Percentiles rank a stretch among this genome's conserved stretches.
Evolutionary conservation across 2,329 filamentous ascomycete species (phyloP).

Genomic region (Coniochaeta hoffmannii): DNA sequence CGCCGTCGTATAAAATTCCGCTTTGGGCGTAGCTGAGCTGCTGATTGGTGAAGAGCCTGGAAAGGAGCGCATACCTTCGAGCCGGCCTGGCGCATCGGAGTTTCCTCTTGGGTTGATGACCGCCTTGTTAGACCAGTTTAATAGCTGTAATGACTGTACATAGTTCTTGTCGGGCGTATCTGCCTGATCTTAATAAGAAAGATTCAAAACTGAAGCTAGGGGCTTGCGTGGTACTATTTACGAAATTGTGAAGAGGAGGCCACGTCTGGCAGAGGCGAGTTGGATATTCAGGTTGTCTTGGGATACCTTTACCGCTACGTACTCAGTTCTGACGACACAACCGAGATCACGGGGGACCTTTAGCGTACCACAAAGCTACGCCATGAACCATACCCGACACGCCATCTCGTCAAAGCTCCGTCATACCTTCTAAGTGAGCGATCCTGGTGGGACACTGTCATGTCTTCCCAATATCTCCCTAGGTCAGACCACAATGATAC

Average conservation of each 20-base stretch:
- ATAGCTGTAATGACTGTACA: conserved; percentile 1
- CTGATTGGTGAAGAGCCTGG: neutral
- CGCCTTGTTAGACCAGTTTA: neutral
- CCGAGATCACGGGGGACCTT: no score
- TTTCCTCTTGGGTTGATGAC: neutral
- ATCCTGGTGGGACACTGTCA: no score
- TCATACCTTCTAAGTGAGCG: no score
- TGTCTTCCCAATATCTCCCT: no score
- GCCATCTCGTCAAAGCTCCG: no score
- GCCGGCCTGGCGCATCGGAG: neutral
- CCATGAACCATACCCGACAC: no score
- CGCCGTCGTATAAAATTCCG: neutral
- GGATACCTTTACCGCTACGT: no score
- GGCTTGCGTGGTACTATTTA: neutral
- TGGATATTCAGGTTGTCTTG: neutral
- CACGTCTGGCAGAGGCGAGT: no score
- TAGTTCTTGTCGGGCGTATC: neutral
- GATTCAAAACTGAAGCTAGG: neutral
- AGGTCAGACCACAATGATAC: no score
- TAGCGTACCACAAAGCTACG: no score
- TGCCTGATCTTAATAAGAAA: neutral
- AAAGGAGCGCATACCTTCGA: neutral
- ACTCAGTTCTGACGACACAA: no score
- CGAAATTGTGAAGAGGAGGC: neutral
- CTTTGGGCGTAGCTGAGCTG: neutral